Conservation (phyloP, 208 protist species). For the Leptomonas pyrrhocoris region DNA sequence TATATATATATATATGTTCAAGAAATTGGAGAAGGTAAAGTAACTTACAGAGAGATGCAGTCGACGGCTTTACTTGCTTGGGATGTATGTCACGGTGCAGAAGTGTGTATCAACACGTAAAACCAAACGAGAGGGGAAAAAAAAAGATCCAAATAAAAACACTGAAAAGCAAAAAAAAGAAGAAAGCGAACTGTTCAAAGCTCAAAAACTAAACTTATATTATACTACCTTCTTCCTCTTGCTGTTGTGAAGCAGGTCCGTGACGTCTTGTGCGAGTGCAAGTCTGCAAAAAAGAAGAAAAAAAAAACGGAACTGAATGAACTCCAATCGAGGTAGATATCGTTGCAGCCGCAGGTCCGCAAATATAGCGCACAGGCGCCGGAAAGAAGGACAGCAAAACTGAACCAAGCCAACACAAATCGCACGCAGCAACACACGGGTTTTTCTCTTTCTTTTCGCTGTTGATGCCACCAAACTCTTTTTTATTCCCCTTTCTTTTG, state of each 20-base stretch:
- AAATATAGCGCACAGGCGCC: no score
- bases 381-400: not conserved
- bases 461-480: no score
- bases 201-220: not conserved
- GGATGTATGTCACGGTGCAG: not conserved
- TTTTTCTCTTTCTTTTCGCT: no score
- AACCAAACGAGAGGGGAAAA: not conserved
- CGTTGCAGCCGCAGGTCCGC: no score
- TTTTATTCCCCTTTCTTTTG: no score
- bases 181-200: not conserved
- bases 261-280: not conserved
- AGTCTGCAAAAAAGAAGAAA: no score
- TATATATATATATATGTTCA: not conserved
- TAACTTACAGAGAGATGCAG: slow-evolving; percentile 2
- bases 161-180: slow-evolving; percentile 1
- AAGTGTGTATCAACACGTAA: not conserved
- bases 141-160: not conserved
- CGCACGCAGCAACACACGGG: no score
- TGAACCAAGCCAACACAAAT: no score
- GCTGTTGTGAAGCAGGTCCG: not conserved
- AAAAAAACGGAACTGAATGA: no score
- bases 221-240: not conserved
- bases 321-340: no score
- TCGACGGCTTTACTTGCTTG: not conserved
- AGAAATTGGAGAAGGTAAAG: not conserved